Evolutionary conservation across 306 rosid species (phyloP).

Genomic region (Carpinus viminea): DNA sequence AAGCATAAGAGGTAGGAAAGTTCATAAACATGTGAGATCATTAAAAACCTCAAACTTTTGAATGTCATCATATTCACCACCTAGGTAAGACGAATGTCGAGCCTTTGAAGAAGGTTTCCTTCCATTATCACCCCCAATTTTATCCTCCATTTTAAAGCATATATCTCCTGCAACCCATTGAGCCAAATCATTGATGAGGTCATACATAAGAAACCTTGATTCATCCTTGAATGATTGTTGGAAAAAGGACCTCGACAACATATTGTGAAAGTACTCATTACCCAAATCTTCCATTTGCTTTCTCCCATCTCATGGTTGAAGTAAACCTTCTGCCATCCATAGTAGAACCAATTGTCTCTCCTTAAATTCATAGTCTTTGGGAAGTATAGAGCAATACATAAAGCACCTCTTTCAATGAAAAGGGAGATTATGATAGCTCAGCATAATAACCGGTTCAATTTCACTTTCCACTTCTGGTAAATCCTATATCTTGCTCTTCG

Average conservation of each 20-base stretch:
- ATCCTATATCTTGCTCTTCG: conserved; percentile 1
- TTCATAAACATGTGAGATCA: conserved; percentile 42
- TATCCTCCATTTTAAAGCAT: too few species aligned
- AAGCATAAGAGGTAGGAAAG: conserved; percentile 40
- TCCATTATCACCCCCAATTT: too few species aligned
- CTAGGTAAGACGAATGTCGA: neutral
- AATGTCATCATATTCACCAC: too few species aligned
- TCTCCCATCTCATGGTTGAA: neutral
- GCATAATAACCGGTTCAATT: neutral
- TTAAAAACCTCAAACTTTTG: neutral
- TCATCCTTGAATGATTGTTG: neutral
- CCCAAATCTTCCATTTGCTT: neutral
- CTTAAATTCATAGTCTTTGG: neutral
- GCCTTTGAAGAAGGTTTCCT: neutral
- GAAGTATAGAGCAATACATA: conserved; percentile 13
- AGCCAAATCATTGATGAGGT: conserved; percentile 12
- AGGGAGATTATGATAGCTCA: conserved; percentile 15
- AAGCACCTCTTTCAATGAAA: conserved; percentile 11
- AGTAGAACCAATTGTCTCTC: neutral
- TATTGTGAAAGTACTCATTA: neutral
- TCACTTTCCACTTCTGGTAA: neutral
- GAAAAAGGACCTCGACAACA: neutral
- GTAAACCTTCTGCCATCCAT: neutral
- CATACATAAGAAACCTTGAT: neutral
- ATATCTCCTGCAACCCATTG: neutral